A percentile compares a stretch with the other conserved stretches of the same genome.
Conservation (phyloP, 345 rosid species). For the Excoecaria agallocha region DNA sequence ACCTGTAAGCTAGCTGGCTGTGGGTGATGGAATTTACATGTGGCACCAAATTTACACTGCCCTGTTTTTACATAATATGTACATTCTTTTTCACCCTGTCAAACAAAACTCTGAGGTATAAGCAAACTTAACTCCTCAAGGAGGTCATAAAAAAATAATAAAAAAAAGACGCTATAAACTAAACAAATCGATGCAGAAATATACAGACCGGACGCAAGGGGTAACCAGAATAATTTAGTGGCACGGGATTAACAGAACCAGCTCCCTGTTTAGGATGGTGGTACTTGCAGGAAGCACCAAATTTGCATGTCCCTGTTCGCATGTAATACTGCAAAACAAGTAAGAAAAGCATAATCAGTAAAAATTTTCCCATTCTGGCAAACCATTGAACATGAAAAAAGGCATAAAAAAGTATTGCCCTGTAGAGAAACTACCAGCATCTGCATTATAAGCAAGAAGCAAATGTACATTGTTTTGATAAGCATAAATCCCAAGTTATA, state of each 20-base stretch:
- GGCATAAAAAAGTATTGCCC: not conserved
- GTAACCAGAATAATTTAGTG: conserved; percentile 65
- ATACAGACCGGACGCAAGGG: conserved; percentile 86
- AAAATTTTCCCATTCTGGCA: not conserved
- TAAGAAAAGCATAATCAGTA: conserved; percentile 16
- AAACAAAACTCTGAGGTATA: conserved; percentile 9
- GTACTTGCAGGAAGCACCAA: conserved; percentile 91
- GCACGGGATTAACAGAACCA: conserved; percentile 49
- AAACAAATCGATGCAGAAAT: not conserved
- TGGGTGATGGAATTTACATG: conserved; percentile 91
- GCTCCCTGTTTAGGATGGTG: conserved; percentile 82
- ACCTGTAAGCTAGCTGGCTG: conserved; percentile 48
- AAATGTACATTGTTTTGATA: conserved; percentile 21
- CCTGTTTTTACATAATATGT: conserved; percentile 83
- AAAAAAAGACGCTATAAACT: not conserved
- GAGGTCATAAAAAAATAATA: too few relatives aligned
- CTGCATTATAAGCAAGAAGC: not conserved
- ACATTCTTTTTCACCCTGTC: conserved; percentile 91
- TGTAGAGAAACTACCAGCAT: conserved; percentile 1
- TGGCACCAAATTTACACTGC: conserved; percentile 80
- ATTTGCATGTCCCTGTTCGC: conserved; percentile 89
- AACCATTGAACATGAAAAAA: conserved; percentile 9
- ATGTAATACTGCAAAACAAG: conserved; percentile 60
- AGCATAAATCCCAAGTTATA: conserved; percentile 4
- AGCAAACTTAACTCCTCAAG: conserved; percentile 8